These are phyloP conservation scores for Macrolepiota albuminosa DNA, from an alignment of 768 basidiomycete species.

Conservation along the genomic window DNA sequence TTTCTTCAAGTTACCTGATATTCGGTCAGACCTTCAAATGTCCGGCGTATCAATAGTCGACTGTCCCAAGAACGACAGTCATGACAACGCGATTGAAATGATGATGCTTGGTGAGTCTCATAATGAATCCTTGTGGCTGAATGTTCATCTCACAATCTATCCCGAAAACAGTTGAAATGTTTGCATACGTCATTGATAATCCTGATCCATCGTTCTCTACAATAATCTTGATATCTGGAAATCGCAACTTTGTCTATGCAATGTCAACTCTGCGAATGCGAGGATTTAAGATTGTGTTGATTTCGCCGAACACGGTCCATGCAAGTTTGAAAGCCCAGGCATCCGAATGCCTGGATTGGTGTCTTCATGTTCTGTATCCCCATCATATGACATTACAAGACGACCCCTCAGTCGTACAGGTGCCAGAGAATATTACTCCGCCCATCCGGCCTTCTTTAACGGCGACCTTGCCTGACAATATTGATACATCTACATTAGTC, in stretches of 20 bases:
- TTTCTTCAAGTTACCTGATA: conserved; percentile 23
- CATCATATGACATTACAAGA: background rate
- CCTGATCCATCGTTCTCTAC: conserved; percentile 37
- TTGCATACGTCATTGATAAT: conserved; percentile 58
- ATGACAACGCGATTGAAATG: conserved; percentile 36
- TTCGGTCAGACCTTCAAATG: conserved; percentile 41
- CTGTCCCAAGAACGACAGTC: conserved; percentile 24
- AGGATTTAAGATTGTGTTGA: conserved; percentile 43
- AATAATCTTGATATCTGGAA: conserved; percentile 57
- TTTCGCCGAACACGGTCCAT: conserved; percentile 35
- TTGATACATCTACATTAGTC: background rate
- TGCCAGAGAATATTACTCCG: no score
- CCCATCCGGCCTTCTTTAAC: background rate
- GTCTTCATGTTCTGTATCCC: conserved; percentile 25
- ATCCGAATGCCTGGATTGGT: conserved; percentile 47
- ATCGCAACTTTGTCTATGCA: conserved; percentile 61
- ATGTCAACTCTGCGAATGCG: conserved; percentile 51
- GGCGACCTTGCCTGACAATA: background rate
- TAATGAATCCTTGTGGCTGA: background rate
- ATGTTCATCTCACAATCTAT: background rate
- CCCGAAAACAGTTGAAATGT: conserved; percentile 52
- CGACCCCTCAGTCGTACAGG: background rate
- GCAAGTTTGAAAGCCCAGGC: conserved; percentile 50
- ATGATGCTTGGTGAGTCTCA: conserved; percentile 40
- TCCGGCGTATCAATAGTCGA: conserved; percentile 41